Evolutionary conservation across 805 yeast genomes (phyloP).

Genomic region (Candida rishiriensis): DNA sequence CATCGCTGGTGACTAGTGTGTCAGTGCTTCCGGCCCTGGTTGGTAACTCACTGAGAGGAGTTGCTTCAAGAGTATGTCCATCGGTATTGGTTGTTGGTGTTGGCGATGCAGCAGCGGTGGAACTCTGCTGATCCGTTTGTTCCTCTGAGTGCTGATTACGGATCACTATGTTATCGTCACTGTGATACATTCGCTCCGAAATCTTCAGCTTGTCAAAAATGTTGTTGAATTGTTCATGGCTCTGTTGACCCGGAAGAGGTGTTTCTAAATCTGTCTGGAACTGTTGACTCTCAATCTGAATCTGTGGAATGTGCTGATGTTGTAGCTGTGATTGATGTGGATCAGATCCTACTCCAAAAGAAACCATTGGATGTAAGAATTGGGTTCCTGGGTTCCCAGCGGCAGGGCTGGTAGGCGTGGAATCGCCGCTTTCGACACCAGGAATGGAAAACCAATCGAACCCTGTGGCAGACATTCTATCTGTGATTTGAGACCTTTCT

Average conservation of each 20-base stretch:
- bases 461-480: conserved; percentile 15
- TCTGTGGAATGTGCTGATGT: background rate
- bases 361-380: conserved; percentile 44
- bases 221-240: conserved; percentile 17
- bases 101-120: background rate
- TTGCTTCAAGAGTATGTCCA: background rate
- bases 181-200: conserved; percentile 14
- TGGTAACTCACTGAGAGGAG: background rate
- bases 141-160: conserved; percentile 1
- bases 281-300: conserved; percentile 1
- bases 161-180: conserved; percentile 17
- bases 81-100: background rate
- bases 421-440: conserved; percentile 9
- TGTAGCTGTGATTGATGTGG: conserved; percentile 6
- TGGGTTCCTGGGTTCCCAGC: background rate
- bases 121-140: background rate
- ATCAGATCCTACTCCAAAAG: conserved; percentile 35
- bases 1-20: conserved; percentile 27
- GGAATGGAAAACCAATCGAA: conserved; percentile 22
- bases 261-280: background rate
- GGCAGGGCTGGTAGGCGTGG: conserved; percentile 13
- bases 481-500: background rate
- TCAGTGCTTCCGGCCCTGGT: conserved; percentile 25
- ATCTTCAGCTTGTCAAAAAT: conserved; percentile 19
- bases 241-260: background rate